Evolutionary conservation across 1,284 basidiomycete genomes (phyloP), one percentile per base, ranked within the genome.

Genomic region (Ustilago bromivora): DNA sequence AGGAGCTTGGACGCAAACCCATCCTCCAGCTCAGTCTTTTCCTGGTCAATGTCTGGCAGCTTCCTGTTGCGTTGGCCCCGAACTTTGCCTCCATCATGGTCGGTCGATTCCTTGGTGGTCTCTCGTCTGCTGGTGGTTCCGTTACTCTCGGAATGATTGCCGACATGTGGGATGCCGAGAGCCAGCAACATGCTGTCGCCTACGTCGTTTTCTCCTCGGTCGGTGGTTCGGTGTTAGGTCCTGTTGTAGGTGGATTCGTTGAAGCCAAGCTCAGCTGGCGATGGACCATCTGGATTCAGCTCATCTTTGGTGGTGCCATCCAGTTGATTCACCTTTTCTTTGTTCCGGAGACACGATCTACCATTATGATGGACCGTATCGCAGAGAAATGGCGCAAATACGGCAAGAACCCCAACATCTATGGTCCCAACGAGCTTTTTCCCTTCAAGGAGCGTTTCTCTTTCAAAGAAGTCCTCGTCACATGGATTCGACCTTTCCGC

Each of bases 201-300:
- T 82, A 78, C 36, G 84, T 86, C 11, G 82, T 78, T 34, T 87
- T 82, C 56, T 78, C 61, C 2, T 78, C 81, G 13, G 84, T 87
- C n/a, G 88, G 88, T 1, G 82, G 83, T 15, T 86, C 84, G 15
- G 87, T 88, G 32, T 54, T 84, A 0, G 86, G 86, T 32, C 84
- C 84, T 4, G 70, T 85, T 49, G 68, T 84, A 7, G 84, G 84
- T 36, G 82, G 78, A 19, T 82, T 81, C 41, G 63, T 74, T 19
- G 72, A 77, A 11, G 67, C 63, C 3, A 63, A 70, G 35, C 36
- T 75, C 7, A 63, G 51, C 41, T 75, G 72, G 67, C 51, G 67
- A 49, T 88, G 87, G 87, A 88, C 87, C 7, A 81, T 88, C 9
- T 88, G 85, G 70, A 76, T 82, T 12, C 87, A 88, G 79, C 80